These are phyloP conservation scores for Lagenidium giganteum DNA, from an alignment of 352 stramenopile species.

Conservation along the genomic window DNA sequence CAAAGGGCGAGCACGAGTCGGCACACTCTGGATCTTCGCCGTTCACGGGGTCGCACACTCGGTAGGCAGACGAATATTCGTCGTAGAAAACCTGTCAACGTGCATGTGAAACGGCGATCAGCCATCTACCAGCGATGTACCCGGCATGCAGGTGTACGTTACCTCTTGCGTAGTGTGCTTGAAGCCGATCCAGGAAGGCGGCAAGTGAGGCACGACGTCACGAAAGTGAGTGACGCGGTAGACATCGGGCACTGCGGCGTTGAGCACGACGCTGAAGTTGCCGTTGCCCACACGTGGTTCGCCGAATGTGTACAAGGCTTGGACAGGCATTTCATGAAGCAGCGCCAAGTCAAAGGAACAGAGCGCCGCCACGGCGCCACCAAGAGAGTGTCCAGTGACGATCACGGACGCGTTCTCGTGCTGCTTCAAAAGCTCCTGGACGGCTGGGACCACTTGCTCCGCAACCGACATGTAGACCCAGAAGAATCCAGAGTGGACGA, in stretches of 20 bases:
- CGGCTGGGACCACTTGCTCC: constrained; percentile 29
- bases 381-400: constrained; percentile 72
- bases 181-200: constrained; percentile 72
- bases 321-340: constrained; percentile 48
- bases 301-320: constrained; percentile 67
- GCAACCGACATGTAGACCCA: constrained; percentile 72
- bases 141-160: neutral
- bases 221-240: constrained; percentile 76
- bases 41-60: constrained; percentile 42
- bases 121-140: neutral
- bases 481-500: constrained; percentile 78
- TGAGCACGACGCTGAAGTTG: constrained; percentile 52
- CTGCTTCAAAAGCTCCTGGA: constrained; percentile 23
- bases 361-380: constrained; percentile 62
- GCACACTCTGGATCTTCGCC: constrained; percentile 70
- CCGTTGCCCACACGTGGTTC: constrained; percentile 71
- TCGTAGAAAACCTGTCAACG: constrained; percentile 72
- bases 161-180: constrained; percentile 73
- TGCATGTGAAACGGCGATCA: no score
- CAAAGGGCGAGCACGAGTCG: constrained; percentile 63
- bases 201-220: constrained; percentile 73
- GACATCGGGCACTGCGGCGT: constrained; percentile 47
- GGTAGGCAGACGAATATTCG: constrained; percentile 61
- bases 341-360: constrained; percentile 71
- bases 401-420: constrained; percentile 46